Evolutionary conservation across 2,329 filamentous ascomycete genomes (phyloP).

Genomic region (Colletotrichum phormii): DNA sequence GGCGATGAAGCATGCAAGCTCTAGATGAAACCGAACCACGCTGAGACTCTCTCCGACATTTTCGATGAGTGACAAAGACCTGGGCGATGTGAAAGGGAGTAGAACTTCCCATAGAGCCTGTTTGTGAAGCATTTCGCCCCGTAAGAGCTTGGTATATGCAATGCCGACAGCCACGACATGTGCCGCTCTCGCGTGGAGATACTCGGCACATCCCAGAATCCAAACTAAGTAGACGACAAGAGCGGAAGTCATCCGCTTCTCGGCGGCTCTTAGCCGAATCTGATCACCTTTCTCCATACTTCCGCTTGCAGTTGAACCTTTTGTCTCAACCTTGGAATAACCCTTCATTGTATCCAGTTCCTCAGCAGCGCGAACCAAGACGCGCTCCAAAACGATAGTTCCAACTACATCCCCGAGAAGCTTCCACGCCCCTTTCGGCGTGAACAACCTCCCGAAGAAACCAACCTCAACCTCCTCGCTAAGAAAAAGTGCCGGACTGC

Average conservation of each 20-base stretch:
- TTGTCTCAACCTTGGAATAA: neutral
- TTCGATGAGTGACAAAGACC: neutral
- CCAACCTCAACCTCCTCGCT: conserved; percentile 38
- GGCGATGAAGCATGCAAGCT: neutral
- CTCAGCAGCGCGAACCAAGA: conserved; percentile 1
- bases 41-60: rapidly evolving
- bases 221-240: conserved; percentile 41
- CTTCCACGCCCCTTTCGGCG: neutral
- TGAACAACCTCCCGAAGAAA: neutral
- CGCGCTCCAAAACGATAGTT: conserved; percentile 8
- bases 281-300: rapidly evolving
- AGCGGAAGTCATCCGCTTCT: neutral
- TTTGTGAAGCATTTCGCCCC: neutral
- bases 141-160: conserved; percentile 40
- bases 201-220: conserved; percentile 44
- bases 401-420: conserved; percentile 1
- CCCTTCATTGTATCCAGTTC: neutral
- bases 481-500: conserved; percentile 50
- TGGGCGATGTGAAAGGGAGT: neutral
- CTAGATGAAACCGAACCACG: neutral
- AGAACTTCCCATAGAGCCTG: neutral
- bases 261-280: neutral
- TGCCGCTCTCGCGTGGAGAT: conserved; percentile 43
- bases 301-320: neutral
- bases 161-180: conserved; percentile 43